phyloP scores from a whole-genome alignment of 345 rosid species.

The Hypericum perforatum region DNA sequence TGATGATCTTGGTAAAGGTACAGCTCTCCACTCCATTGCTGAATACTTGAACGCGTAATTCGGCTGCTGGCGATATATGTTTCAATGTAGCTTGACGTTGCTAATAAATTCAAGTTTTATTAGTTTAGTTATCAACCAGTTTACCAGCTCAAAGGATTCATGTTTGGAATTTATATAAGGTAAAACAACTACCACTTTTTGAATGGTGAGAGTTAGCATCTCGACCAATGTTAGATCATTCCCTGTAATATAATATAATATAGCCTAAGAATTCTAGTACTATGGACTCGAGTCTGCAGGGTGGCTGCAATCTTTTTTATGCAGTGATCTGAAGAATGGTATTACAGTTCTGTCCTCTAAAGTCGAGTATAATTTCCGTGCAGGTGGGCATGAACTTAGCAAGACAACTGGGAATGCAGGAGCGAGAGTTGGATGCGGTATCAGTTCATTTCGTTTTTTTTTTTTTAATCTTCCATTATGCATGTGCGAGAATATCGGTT shows the following conservation, averaged over 20 bases:
- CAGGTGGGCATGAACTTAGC: slow-evolving; percentile 92
- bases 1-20: slow-evolving; percentile 92
- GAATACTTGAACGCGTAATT: not conserved
- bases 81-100: not conserved
- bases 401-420: slow-evolving; percentile 92
- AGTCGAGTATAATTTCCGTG: slow-evolving; percentile 4
- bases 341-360: not conserved
- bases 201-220: no score
- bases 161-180: no score
- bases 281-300: not conserved
- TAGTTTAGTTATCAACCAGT: no score
- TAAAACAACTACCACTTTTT: no score
- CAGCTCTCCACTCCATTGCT: slow-evolving; percentile 1
- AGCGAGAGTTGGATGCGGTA: slow-evolving; percentile 90
- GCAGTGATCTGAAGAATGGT: not conserved
- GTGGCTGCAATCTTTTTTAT: not conserved
- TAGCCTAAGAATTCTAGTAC: no score
- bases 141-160: no score
- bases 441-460: not conserved
- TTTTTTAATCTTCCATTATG: not conserved
- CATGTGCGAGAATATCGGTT: not conserved
- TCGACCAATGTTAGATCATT: no score
- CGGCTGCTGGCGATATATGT: not conserved
- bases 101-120: no score
- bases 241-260: no score